phyloP scores from a whole-genome alignment of 1,284 basidiomycete species.

The Malassezia arunalokei region DNA sequence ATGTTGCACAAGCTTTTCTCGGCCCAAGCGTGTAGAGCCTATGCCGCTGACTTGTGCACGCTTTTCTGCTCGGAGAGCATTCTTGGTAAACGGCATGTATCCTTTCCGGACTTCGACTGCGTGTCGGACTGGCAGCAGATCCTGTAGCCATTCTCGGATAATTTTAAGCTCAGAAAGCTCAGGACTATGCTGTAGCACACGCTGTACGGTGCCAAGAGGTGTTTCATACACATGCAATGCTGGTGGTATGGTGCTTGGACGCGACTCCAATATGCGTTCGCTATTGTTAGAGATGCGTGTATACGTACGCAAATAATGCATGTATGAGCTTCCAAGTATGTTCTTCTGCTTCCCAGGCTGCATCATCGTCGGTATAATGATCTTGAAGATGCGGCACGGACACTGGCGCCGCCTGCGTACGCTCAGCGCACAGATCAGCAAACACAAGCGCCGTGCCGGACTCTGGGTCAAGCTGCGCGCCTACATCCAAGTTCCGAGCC shows the following conservation, averaged over 20 bases:
- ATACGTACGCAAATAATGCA: slow-evolving; percentile 18
- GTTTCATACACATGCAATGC: slow-evolving; percentile 32
- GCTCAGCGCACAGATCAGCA: slow-evolving; percentile 26
- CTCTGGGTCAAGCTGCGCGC: slow-evolving; percentile 20
- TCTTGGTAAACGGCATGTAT: slow-evolving; percentile 42
- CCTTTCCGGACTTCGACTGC: slow-evolving; percentile 43
- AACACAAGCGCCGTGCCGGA: slow-evolving; percentile 30
- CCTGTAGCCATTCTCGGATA: slow-evolving; percentile 42
- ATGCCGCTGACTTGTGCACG: slow-evolving; percentile 18
- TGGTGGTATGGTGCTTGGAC: background rate
- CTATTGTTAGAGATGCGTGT: background rate
- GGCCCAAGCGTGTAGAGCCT: slow-evolving; percentile 7
- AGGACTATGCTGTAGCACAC: slow-evolving; percentile 25
- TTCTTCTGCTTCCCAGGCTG: slow-evolving; percentile 29
- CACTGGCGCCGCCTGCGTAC: slow-evolving; percentile 1
- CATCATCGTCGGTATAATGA: slow-evolving; percentile 9
- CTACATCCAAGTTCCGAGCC: slow-evolving; percentile 22
- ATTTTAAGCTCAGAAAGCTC: slow-evolving; percentile 39
- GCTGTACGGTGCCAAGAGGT: slow-evolving; percentile 36
- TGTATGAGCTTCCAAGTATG: slow-evolving; percentile 35
- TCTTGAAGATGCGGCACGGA: slow-evolving; percentile 17
- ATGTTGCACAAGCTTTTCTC: slow-evolving; percentile 25
- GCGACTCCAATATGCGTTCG: slow-evolving; percentile 1
- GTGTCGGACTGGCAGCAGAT: slow-evolving; percentile 27
- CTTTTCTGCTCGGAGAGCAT: slow-evolving; percentile 32